Evolutionary conservation across 495 filamentous ascomycete species (phyloP).

Genomic region (Penicillium mononematosum): DNA sequence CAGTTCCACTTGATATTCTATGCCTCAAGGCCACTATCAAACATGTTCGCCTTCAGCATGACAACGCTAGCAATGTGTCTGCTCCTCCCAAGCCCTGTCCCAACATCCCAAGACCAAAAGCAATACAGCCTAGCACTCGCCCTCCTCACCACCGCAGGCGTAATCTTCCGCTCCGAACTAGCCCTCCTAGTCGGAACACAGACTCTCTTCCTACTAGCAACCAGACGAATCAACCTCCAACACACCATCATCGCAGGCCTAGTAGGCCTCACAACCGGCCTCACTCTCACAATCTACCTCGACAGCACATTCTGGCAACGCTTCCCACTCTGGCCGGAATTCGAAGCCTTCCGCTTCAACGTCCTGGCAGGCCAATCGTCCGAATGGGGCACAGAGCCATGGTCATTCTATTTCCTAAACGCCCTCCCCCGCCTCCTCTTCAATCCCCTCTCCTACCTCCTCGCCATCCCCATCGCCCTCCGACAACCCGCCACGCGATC

Average conservation of each 20-base stretch:
- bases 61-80: conserved; percentile 69
- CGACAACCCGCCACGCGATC: conserved; percentile 49
- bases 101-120: conserved; percentile 34
- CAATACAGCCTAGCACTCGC: conserved; percentile 58
- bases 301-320: conserved; percentile 93
- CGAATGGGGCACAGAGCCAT: conserved; percentile 84
- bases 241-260: conserved; percentile 67
- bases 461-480: conserved; percentile 67
- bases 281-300: conserved; percentile 37
- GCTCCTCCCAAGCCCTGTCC: conserved; percentile 57
- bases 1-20: conserved; percentile 97
- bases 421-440: conserved; percentile 79
- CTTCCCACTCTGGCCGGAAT: conserved; percentile 82
- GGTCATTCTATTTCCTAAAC: conserved; percentile 80
- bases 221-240: conserved; percentile 53
- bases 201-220: conserved; percentile 52
- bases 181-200: conserved; percentile 68
- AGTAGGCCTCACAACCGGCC: conserved; percentile 64
- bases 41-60: conserved; percentile 92
- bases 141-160: conserved; percentile 76
- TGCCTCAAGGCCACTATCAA: conserved; percentile 86
- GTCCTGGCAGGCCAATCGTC: conserved; percentile 66
- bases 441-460: conserved; percentile 64
- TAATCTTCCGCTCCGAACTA: conserved; percentile 87
- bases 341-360: conserved; percentile 89